Base-by-base conservation (phyloP, 306 rosid species). In the Prunus mume region DNA sequence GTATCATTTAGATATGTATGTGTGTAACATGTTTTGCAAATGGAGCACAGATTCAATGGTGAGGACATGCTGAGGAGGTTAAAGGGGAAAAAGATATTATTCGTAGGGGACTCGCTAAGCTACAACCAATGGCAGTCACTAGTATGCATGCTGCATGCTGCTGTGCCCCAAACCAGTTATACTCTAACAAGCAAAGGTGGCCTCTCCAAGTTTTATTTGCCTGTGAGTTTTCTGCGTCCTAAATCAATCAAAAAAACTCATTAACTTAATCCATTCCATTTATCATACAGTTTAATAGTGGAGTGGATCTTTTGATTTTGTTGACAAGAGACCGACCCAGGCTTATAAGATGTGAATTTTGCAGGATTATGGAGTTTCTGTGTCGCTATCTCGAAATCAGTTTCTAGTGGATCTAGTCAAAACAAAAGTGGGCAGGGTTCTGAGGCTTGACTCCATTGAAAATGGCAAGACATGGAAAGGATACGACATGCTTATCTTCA, bases 91-190 rank as follows among this genome's bases (percentile, higher is more conserved):
- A 87, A 66, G 28, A 77, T 87, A 77, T 45, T 82, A 68, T 84
- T 87, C 55, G 83, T 84, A 22, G 90, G 90, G 52, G 90, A 87
- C 73, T 87, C 88, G 8, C 56, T 87, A 38, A 87, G 85, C 66
- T 73, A 73, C 47, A 87, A 84, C 24, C 90, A 87, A 45, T 84
- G 86, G 90, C 84, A 79, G 24, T 87, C 90, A 27, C 85, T 84
- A 25, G 62, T 69, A 22, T 87, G 90, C 76, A 73, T 84, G 86
- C 32, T 87, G 67, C 85, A 81, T 70, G 60, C 69, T 76, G 64
- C 88, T 34, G 85, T 43, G 71, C 85, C 88, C 25, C 72, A 65
- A 7, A 67, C 88, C 20, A 55, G 65, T 3, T 84, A 71, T 64
- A 72, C 47, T 15, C 6, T 83, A 43, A n/a, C 78, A 25, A 86